Evolutionary conservation across 176 grass and related monocot species (phyloP).

Genomic region (barley (Hordeum vulgare)): DNA sequence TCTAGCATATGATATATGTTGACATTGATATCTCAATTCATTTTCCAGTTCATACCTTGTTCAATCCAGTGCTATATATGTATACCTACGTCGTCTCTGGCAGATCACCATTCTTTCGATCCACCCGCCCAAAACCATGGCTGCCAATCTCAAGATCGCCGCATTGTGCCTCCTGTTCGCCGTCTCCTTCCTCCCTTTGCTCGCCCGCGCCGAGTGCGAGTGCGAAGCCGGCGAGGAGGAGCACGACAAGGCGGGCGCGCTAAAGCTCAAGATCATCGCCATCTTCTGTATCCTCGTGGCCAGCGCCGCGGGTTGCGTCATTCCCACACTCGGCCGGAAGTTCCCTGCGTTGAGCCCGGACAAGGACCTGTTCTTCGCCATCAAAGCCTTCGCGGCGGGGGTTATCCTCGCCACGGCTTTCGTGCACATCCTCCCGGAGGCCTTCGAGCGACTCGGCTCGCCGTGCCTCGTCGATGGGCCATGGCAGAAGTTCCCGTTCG

Average conservation of each 20-base stretch:
- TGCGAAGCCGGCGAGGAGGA: slow-evolving; percentile 13
- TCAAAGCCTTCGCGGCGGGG: slow-evolving; percentile 72
- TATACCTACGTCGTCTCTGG: no score
- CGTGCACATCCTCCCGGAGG: slow-evolving; percentile 71
- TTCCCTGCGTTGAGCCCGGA: slow-evolving; percentile 39
- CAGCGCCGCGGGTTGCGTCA: slow-evolving; percentile 31
- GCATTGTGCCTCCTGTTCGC: background rate
- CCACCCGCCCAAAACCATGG: background rate
- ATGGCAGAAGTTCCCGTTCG: slow-evolving; percentile 55
- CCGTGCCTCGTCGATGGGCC: slow-evolving; percentile 49
- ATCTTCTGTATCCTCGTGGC: slow-evolving; percentile 60
- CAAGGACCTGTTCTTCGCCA: slow-evolving; percentile 42
- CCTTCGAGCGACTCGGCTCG: slow-evolving; percentile 37
- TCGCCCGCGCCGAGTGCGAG: slow-evolving; percentile 26
- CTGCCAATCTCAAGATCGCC: background rate
- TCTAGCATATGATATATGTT: background rate
- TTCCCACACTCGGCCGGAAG: slow-evolving; percentile 38
- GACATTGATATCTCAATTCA: background rate
- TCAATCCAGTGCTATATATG: background rate
- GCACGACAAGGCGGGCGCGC: slow-evolving; percentile 28
- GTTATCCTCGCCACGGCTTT: slow-evolving; percentile 76
- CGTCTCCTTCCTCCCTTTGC: slow-evolving; percentile 15
- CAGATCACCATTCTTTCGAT: background rate
- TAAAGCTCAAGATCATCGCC: slow-evolving; percentile 49
- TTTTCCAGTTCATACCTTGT: background rate